Evolutionary conservation across 352 stramenopile species (phyloP).

Genomic region (Pythium sp.): DNA sequence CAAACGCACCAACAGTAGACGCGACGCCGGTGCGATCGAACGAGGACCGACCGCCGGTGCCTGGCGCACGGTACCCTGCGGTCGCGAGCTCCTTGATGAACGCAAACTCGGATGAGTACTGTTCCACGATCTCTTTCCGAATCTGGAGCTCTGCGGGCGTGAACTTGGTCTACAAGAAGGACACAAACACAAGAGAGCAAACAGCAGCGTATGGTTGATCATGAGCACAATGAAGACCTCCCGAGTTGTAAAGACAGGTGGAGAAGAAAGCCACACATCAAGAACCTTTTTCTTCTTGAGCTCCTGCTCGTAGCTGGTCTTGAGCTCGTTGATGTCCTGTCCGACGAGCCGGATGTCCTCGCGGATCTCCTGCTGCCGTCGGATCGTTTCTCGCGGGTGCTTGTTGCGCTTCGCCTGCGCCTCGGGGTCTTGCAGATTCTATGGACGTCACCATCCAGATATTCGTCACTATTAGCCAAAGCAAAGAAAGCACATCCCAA

Average conservation of each 20-base stretch:
- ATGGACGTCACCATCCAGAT: neutral
- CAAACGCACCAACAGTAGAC: conserved; percentile 53
- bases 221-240: neutral
- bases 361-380: conserved; percentile 73
- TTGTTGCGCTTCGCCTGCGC: conserved; percentile 57
- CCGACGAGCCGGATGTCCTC: conserved; percentile 75
- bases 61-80: conserved; percentile 52
- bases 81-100: conserved; percentile 75
- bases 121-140: conserved; percentile 73
- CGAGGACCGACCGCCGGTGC: conserved; percentile 25
- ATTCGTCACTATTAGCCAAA: neutral
- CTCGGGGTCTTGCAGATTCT: conserved; percentile 79
- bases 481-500: neutral
- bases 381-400: conserved; percentile 77
- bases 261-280: neutral
- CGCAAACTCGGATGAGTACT: conserved; percentile 77
- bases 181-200: neutral
- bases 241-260: neutral
- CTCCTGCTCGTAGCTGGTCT: conserved; percentile 64
- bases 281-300: conserved; percentile 81
- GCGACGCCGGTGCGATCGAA: conserved; percentile 47
- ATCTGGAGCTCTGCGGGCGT: conserved; percentile 69
- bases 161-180: conserved; percentile 64
- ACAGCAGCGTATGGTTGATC: neutral
- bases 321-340: conserved; percentile 75